These are phyloP conservation scores for Pilatotrama ljubarskyi DNA, from an alignment of 768 basidiomycete genomes.

Conservation along the genomic window DNA sequence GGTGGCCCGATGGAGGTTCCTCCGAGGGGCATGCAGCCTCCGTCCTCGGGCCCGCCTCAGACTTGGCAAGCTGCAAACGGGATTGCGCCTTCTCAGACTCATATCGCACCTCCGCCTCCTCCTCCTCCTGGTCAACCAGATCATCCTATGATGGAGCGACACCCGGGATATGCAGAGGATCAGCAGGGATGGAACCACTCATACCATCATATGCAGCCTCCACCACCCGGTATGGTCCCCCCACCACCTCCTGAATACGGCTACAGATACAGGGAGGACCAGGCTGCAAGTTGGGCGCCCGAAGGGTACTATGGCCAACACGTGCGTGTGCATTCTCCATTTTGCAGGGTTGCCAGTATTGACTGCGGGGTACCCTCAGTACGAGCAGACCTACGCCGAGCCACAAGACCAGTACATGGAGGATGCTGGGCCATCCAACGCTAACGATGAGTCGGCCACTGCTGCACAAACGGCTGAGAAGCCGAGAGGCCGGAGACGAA, in stretches of 20 bases:
- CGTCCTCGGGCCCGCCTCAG: constrained; percentile 53
- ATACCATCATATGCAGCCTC: constrained; percentile 43
- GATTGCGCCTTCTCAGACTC: constrained; percentile 68
- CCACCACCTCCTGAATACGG: constrained; percentile 49
- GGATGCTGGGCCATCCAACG: constrained; percentile 48
- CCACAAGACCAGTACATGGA: constrained; percentile 51
- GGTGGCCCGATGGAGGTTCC: constrained; percentile 26
- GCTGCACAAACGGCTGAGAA: constrained; percentile 39
- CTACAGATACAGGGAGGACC: constrained; percentile 66
- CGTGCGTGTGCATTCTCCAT: constrained; percentile 4
- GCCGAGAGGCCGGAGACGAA: constrained; percentile 68
- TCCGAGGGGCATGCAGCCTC: constrained; percentile 44
- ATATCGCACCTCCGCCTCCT: constrained; percentile 34
- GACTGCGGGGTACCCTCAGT: constrained; percentile 37
- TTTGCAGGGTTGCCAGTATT: neutral
- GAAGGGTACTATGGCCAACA: constrained; percentile 22
- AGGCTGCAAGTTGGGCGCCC: constrained; percentile 41
- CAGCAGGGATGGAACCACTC: constrained; percentile 50
- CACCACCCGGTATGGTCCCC: constrained; percentile 46
- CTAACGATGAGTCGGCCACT: constrained; percentile 40
- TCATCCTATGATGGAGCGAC: constrained; percentile 48
- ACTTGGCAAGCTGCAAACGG: constrained; percentile 64
- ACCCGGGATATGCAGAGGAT: constrained; percentile 48
- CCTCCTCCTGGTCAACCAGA: constrained; percentile 13
- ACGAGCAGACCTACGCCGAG: constrained; percentile 59